Base-by-base conservation (phyloP, 306 rosid species). In the Corylus heterophylla region DNA sequence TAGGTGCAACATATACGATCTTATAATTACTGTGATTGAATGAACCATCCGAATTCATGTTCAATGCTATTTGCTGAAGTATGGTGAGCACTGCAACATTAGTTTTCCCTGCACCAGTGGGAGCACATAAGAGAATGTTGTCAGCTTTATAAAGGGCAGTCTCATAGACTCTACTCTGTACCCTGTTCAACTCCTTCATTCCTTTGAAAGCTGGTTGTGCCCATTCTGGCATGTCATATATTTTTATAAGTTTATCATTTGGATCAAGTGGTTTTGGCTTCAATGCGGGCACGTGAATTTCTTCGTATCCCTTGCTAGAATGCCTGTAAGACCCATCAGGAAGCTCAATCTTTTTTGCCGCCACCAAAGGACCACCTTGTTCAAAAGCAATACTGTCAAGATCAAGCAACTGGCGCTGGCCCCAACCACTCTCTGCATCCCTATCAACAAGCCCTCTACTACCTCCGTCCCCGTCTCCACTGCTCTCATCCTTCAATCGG, bases 21-120 rank as follows among this genome's bases (percentile, higher is more conserved):
- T 95, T 95, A 81, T 95, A 95, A 8, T 87, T 89, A 78, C 44
- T 39, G 44, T 39, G 44, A 5, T 39, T 39, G 44, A 39, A 39
- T 39, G 44, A 39, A 39, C 44, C 7, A 39, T 39, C 44, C 44
- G 44, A 39, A 39, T 39, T 39, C 44, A 4, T 39, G 44, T 39
- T 39, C 44, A 39, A 39, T 39, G 44, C 44, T 39, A 39, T 39
- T 39, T 39, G 44, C 44, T 39, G 44, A 39, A 39, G 44, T 39
- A 39, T 39, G 44, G 44, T 39, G 44, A 39, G 44, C 44, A 39
- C 44, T 39, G 44, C 99, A 54, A 95, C 99, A 55, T 95, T 95
- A n/a, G 99, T 95, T 86, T 95, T 95, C 56, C 99, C 99, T 69
- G 99, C 99, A 31, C 99, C 98, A 69, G 99, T 95, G 58, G 99